A percentile compares a stretch with the other conserved stretches of the same genome.
Evolutionary conservation across 108 stramenopile genomes (phyloP).

Genomic region (Skeletonema potamos): DNA sequence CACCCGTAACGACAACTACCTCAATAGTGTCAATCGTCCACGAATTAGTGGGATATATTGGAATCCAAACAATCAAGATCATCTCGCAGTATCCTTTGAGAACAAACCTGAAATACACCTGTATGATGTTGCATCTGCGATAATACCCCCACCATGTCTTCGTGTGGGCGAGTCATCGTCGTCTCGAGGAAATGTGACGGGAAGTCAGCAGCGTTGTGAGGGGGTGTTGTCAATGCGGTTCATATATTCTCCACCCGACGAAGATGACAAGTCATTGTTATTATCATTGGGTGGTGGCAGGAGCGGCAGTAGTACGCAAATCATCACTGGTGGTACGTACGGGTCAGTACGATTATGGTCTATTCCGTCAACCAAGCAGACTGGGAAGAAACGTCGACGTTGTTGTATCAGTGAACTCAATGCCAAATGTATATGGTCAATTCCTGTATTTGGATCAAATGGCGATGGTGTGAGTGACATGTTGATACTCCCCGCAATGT

Average conservation of each 20-base stretch:
- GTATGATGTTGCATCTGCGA: slow-evolving; percentile 25
- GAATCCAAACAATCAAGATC: slow-evolving; percentile 44
- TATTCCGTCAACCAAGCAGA: slow-evolving; percentile 22
- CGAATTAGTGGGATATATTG: slow-evolving; percentile 39
- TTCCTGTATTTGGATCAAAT: slow-evolving; percentile 21
- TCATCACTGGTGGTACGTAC: slow-evolving; percentile 34
- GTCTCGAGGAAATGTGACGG: background rate
- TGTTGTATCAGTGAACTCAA: slow-evolving; percentile 7
- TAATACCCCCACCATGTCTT: slow-evolving; percentile 29
- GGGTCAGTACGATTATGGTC: slow-evolving; percentile 41
- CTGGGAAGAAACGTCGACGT: background rate
- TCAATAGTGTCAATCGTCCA: background rate
- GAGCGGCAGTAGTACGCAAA: background rate
- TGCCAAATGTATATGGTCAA: slow-evolving; percentile 42
- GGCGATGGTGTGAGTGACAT: slow-evolving; percentile 38
- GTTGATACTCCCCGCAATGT: slow-evolving; percentile 5
- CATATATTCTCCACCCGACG: background rate
- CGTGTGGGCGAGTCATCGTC: slow-evolving; percentile 10
- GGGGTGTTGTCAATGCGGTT: slow-evolving; percentile 22
- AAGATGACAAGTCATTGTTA: background rate
- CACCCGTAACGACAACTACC: background rate
- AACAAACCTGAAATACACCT: slow-evolving; percentile 32
- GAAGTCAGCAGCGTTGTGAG: slow-evolving; percentile 9
- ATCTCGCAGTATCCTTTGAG: slow-evolving; percentile 40
- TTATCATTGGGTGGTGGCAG: background rate